A percentile compares a stretch with the other conserved stretches of the same genome.
These are phyloP conservation scores for Cryptosporidium felis DNA, from an alignment of 169 alveolate genomes.

Conservation along the genomic window DNA sequence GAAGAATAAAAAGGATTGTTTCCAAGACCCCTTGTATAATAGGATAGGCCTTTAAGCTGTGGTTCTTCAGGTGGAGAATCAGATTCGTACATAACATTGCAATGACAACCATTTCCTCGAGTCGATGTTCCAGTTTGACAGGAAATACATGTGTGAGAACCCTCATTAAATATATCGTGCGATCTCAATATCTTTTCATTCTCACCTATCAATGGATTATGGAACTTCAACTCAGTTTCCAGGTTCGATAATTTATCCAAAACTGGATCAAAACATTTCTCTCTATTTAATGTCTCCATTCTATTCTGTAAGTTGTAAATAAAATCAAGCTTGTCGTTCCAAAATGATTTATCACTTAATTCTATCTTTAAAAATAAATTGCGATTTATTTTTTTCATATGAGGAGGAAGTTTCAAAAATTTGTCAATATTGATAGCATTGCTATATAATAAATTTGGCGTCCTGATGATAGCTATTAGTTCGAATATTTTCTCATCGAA, in stretches of 20 bases:
- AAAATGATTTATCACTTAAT: constrained; percentile 40
- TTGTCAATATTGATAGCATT: constrained; percentile 20
- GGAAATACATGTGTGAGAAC: not conserved
- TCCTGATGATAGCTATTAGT: constrained; percentile 29
- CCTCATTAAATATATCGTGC: not conserved
- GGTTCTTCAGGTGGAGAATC: not conserved
- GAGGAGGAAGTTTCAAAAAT: constrained; percentile 49
- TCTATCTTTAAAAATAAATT: constrained; percentile 37
- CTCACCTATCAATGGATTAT: constrained; percentile 2
- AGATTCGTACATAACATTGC: not conserved
- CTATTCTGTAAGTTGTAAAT: no score
- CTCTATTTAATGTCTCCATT: not conserved
- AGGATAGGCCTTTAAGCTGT: not conserved
- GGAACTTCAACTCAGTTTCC: not conserved
- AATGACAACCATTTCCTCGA: not conserved
- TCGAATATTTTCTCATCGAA: not conserved
- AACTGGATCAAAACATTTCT: not conserved
- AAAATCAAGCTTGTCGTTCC: constrained; percentile 37
- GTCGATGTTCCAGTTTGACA: constrained; percentile 7
- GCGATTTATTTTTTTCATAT: constrained; percentile 16
- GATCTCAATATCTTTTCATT: not conserved
- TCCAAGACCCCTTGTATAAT: constrained; percentile 20
- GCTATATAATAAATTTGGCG: constrained; percentile 20
- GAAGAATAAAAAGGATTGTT: constrained; percentile 34
- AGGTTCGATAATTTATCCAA: not conserved